Evolutionary conservation across 257 asterid species (phyloP).

Genomic region (Solanum bulbocastanum): DNA sequence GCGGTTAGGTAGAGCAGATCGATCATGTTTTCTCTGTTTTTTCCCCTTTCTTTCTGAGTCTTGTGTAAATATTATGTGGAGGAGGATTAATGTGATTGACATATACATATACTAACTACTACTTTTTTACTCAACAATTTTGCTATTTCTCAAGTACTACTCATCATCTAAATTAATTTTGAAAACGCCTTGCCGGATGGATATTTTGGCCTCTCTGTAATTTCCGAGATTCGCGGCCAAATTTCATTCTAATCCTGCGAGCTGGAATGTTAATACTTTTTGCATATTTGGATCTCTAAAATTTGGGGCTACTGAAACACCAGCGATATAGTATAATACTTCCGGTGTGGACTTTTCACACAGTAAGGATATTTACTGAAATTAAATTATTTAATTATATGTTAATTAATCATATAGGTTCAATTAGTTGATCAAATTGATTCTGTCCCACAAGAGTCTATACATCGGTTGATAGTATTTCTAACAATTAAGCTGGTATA

Average conservation of each 20-base stretch:
- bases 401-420: neutral
- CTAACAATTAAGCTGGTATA: neutral
- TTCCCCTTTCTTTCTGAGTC: neutral
- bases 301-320: no score
- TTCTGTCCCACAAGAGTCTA: neutral
- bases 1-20: neutral
- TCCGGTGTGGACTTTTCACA: neutral
- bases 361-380: neutral
- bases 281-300: neutral
- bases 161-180: neutral
- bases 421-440: neutral
- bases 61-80: constrained; percentile 1
- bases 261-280: neutral
- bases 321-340: no score
- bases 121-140: neutral
- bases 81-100: neutral
- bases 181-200: neutral
- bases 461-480: neutral
- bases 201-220: neutral
- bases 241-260: neutral
- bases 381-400: no score
- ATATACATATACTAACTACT: neutral
- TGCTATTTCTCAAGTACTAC: neutral
- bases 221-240: neutral
- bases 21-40: neutral